Evolutionary conservation across 768 basidiomycete genomes (phyloP), one percentile per base, ranked within the genome.

Genomic region (Lactarius trivialis): DNA sequence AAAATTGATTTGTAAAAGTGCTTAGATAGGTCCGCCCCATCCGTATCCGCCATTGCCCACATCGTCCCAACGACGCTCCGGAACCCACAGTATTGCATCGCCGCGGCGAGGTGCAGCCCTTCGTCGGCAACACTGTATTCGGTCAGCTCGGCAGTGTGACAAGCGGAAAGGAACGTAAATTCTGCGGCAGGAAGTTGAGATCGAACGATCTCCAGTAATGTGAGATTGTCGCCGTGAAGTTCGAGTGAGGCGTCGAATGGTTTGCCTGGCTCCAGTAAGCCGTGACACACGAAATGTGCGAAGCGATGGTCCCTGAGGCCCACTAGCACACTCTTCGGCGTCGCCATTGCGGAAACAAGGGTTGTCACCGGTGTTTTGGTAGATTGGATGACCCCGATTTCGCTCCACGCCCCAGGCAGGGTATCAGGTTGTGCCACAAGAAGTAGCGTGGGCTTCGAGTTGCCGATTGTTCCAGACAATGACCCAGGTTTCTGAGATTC

Each of bases 381-480:
- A 14, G 36, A 2, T 14, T 36, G 36, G 11, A 59, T 19, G 17
- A 48, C 19, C 6, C 37, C 2, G n/a, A 60, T 58, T 9, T 58
- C 61, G 9, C 28, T 39, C 7, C 12, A 33, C 32, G 58, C 58
- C 19, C 37, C 21, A 19, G 12, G 19, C 5, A 59, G 37, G 28
- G 28, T 30, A 9, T 24, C 37, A 17, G 50, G 58, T 15, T 59
- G 58, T 24, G 21, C 21, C 6, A 59, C 37, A 14, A 59, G 58
- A 21, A 59, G 50, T 0, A 59, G 28, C 4, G 58, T 52, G 41
- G 58, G 58, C 39, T n/a, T n/a, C n/a, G n/a, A n/a, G n/a, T 59
- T 53, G 14, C 28, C 50, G 1, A 11, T 11, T 2, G 3, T 32
- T n/a, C n/a, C n/a, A n/a, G n/a, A n/a, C 4, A n/a, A 9, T 43